phyloP scores from a whole-genome alignment of 768 basidiomycete genomes.

The Sporobolomyces roseus region DNA sequence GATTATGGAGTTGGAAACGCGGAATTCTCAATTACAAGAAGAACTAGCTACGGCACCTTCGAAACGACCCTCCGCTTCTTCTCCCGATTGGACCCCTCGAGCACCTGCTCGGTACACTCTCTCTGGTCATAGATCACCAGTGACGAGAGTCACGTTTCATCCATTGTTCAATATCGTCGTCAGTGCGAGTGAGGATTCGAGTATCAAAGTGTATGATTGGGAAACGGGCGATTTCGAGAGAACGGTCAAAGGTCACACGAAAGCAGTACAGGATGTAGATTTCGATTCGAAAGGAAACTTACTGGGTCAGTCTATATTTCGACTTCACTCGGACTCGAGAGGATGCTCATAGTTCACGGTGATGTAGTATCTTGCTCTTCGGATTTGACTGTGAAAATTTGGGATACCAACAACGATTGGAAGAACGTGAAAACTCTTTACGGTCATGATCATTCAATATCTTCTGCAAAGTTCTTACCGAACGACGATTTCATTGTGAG shows the following conservation, averaged over 20 bases:
- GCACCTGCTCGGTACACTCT: slow-evolving; percentile 73
- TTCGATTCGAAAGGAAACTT: slow-evolving; percentile 80
- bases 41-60: slow-evolving; percentile 60
- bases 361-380: slow-evolving; percentile 67
- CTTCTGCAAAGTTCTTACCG: slow-evolving; percentile 77
- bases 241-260: slow-evolving; percentile 87
- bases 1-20: slow-evolving; percentile 93
- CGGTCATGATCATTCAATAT: slow-evolving; percentile 88
- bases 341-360: too few species aligned
- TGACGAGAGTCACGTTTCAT: slow-evolving; percentile 79
- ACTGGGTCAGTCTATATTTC: slow-evolving; percentile 59
- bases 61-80: slow-evolving; percentile 53
- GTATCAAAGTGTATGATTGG: slow-evolving; percentile 94
- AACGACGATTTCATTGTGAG: slow-evolving; percentile 78
- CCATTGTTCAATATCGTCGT: slow-evolving; percentile 77
- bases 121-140: slow-evolving; percentile 70
- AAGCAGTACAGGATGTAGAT: slow-evolving; percentile 78
- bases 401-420: slow-evolving; percentile 86
- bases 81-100: slow-evolving; percentile 78
- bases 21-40: slow-evolving; percentile 69
- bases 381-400: slow-evolving; percentile 85
- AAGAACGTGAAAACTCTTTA: slow-evolving; percentile 80
- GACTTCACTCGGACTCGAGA: neutral
- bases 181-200: slow-evolving; percentile 81
- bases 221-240: slow-evolving; percentile 89